Evolutionary conservation across 345 rosid genomes (phyloP).

Genomic region (Citrus sp.): DNA sequence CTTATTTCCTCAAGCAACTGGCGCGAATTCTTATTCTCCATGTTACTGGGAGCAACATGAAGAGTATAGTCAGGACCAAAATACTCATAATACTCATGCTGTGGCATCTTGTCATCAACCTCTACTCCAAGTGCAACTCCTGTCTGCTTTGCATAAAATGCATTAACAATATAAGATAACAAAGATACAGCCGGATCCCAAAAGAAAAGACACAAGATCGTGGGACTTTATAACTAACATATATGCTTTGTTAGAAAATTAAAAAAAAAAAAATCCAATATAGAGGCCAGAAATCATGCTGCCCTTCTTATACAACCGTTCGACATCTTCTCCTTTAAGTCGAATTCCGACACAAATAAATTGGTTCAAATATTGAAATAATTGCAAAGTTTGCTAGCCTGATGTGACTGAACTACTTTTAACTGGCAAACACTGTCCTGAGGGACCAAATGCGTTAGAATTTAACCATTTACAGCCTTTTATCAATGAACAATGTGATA

Average conservation of each 20-base stretch:
- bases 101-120: conserved; percentile 69
- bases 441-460: neutral
- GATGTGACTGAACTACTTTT: neutral
- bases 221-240: neutral
- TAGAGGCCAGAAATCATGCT: neutral
- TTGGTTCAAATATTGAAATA: neutral
- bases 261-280: too few relatives aligned
- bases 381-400: neutral
- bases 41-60: conserved; percentile 70
- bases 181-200: neutral
- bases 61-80: conserved; percentile 65
- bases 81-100: conserved; percentile 62
- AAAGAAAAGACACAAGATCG: neutral
- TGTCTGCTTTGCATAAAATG: conserved; percentile 34
- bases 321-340: neutral
- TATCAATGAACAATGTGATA: neutral
- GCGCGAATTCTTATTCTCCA: conserved; percentile 66
- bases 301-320: neutral
- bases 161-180: conserved; percentile 3
- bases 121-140: conserved; percentile 69
- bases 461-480: neutral
- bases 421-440: neutral
- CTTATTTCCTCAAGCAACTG: conserved; percentile 79
- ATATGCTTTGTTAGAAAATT: neutral
- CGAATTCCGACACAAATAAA: neutral